A percentile compares a stretch with the other conserved stretches of the same genome.
phyloP scores from a whole-genome alignment of 495 filamentous ascomycete genomes.

The Penicillium ochrochloron region DNA sequence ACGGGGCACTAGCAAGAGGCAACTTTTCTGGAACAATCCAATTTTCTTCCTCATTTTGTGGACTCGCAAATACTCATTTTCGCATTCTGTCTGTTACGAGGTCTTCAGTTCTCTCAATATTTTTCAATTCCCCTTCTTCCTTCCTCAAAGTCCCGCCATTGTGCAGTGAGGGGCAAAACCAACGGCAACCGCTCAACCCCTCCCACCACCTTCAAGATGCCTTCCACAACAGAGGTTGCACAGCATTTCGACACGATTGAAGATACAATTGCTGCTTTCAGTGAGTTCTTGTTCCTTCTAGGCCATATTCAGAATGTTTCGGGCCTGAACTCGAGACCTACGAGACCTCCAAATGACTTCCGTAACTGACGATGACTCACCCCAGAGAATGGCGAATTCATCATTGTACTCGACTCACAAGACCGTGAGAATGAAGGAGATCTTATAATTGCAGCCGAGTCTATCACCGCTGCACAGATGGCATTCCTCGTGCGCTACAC shows the following conservation, averaged over 20 bases:
- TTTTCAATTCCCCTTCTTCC: neutral
- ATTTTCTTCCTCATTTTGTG: neutral
- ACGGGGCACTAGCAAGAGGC: slow-evolving; percentile 15
- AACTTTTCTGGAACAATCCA: slow-evolving; percentile 21
- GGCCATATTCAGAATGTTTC: neutral
- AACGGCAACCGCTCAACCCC: slow-evolving; percentile 7
- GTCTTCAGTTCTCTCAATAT: neutral
- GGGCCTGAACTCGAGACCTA: neutral
- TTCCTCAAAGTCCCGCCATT: slow-evolving; percentile 12
- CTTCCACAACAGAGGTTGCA: slow-evolving; percentile 39
- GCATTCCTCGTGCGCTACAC: slow-evolving; percentile 92
- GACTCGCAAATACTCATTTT: neutral
- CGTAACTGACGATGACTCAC: slow-evolving; percentile 24
- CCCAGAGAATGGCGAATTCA: slow-evolving; percentile 85
- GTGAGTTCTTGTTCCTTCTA: slow-evolving; percentile 53
- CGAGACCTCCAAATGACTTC: slow-evolving; percentile 10
- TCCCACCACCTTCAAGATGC: slow-evolving; percentile 33
- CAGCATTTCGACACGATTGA: slow-evolving; percentile 80
- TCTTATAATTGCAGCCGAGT: slow-evolving; percentile 89
- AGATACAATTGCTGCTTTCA: slow-evolving; percentile 81
- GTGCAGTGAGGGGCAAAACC: slow-evolving; percentile 34
- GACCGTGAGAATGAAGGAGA: slow-evolving; percentile 97
- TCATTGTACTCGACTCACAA: slow-evolving; percentile 89
- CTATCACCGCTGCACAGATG: slow-evolving; percentile 87
- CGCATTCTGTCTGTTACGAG: neutral